Evolutionary conservation across 1,139 yeast species (phyloP), one percentile per base, ranked within the genome.

Genomic region (Spencermartinsiella ligniputridi): DNA sequence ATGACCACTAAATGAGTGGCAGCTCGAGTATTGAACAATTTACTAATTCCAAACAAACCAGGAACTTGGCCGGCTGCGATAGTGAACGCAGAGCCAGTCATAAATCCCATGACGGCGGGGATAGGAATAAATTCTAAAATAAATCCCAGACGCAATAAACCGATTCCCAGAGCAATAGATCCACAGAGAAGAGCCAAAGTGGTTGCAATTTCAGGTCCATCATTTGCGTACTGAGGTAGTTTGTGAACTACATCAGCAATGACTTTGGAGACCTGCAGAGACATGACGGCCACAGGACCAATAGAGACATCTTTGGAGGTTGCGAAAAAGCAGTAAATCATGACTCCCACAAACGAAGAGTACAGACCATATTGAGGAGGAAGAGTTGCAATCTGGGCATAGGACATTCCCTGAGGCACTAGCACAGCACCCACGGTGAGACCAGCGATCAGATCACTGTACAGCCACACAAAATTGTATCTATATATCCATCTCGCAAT

Each of bases 251-350:
- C 94, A 44, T 73, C 72, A 25, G 78, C 76, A 46, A 89, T 75
- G 41, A 87, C 90, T 62, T 83, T 86, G 39, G 90, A 80, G 24
- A 87, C 89, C 63, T 89, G 90, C 53, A 81, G 65, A 12, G 96
- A 86, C 96, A 90, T 89, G 50, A 90, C 97, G 2, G 97, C 97
- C 33, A 90, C 97, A 3, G 97, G 97, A 25, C 97, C 97, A 57
- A 90, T 89, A 50, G 94, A 84, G 37, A 90, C 96, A 72, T 90
- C 97, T 67, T 89, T 90, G 16, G 95, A 85, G 15, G 97, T 90
- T 13, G 97, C 97, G 64, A 90, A 90, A 57, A 89, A 77, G 40
- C 95, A 83, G 64, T 90, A 90, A 46, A 85, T 78, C 62, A 88
- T 78, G 15, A 89, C 95, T 60, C 97, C 97, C 40, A 90, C 84